These are phyloP conservation scores for Nelumbo lutea DNA, from an alignment of 164 flowering plant species.

Conservation along the genomic window DNA sequence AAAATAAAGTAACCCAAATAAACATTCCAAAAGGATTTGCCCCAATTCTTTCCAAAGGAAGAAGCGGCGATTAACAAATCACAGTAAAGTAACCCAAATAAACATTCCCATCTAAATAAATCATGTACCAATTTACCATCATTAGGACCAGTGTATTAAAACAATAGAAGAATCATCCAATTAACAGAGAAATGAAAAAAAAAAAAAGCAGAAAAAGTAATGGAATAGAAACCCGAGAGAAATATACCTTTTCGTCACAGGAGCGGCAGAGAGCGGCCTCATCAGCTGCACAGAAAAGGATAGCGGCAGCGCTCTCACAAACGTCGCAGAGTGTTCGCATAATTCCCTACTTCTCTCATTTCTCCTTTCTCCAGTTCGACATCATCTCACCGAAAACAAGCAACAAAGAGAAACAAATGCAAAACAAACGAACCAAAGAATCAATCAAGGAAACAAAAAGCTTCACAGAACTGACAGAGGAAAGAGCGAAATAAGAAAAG, in stretches of 20 bases:
- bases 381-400: conserved; percentile 5
- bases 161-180: background rate
- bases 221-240: background rate
- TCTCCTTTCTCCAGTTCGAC: conserved; percentile 11
- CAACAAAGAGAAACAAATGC: background rate
- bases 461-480: background rate
- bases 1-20: no score
- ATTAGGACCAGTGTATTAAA: no score
- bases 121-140: no score
- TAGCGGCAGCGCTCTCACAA: conserved; percentile 72
- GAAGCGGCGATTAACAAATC: no score
- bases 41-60: no score
- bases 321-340: conserved; percentile 83
- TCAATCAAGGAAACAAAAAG: background rate
- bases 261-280: conserved; percentile 77
- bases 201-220: background rate
- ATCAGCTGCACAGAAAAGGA: conserved; percentile 77
- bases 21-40: no score
- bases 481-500: background rate
- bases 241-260: conserved; percentile 59
- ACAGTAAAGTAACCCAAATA: no score
- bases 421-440: background rate
- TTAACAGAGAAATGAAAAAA: background rate
- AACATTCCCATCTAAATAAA: no score
- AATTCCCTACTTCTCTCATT: conserved; percentile 23